Base-by-base conservation (phyloP, 495 filamentous ascomycete species). In the Penicillium pancosmium region DNA sequence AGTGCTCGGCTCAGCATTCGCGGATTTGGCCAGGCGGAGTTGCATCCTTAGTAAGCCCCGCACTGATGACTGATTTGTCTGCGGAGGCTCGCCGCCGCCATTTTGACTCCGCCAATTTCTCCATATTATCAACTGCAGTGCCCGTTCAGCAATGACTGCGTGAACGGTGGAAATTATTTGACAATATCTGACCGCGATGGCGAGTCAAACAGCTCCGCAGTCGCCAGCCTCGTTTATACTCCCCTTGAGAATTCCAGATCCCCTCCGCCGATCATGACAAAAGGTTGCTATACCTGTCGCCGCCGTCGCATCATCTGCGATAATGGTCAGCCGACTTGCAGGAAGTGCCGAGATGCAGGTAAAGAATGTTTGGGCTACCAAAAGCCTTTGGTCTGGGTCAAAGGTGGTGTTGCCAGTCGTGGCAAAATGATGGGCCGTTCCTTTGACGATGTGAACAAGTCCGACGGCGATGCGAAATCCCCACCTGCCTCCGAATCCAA, bases 291-390 rank as follows among this genome's bases (percentile, higher is more conserved):
- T 65, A 80, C 76, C 54, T 80, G 78, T 60, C 78, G 78, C 55
- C 78, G 78, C 55, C 75, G 78, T 54, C 78, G 78, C 70, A 78
- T 80, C 33, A 75, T 77, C 47, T 87, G 84, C 73, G 83, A 85
- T 63, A 88, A 87, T 75, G 79, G 80, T 47, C 81, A 80, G 25
- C 86, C 86, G 5, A 80, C 80, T 52, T 88, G 86, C 65, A 79
- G 80, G 57, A 87, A 86, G 58, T 88, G 86, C 68, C 77, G 78
- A 48, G 82, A 86, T 77, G 82, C 82, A 68, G 81, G 82, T 54
- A 81, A 86, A 57, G 78, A 84, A 68, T 88, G 85, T 64, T 71
- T 80, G 51, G 85, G 85, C 43, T 88, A 88, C 66, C 82, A 86
- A 69, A 80, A 80, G 58, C 78, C 78, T 19, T 64, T 80, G 53